phyloP scores from a whole-genome alignment of 805 yeast species.

The Candida insectorum region DNA sequence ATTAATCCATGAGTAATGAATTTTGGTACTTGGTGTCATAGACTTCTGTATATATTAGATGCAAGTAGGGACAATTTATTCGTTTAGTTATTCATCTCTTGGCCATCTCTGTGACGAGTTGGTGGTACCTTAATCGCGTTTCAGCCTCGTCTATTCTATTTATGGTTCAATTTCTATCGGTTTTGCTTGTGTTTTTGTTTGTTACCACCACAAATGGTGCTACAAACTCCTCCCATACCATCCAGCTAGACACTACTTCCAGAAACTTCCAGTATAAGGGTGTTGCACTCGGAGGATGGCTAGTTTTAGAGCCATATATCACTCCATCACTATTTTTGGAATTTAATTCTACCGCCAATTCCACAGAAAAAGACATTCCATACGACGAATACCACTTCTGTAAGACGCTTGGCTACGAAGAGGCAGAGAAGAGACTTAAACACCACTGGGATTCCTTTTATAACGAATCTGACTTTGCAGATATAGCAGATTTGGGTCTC shows the following conservation, averaged over 20 bases:
- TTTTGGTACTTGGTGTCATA: not conserved
- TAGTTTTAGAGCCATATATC: constrained; percentile 67
- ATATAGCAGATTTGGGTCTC: constrained; percentile 51
- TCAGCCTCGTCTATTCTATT: too few species aligned
- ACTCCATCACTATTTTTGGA: constrained; percentile 58
- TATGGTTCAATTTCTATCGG: too few species aligned
- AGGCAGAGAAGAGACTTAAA: constrained; percentile 39
- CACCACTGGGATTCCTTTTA: constrained; percentile 60
- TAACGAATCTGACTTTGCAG: constrained; percentile 54
- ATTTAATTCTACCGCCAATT: constrained; percentile 11
- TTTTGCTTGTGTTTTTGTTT: too few species aligned
- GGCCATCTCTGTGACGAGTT: too few species aligned
- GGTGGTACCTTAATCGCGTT: too few species aligned
- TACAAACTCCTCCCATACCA: too few species aligned
- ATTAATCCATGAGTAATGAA: constrained; percentile 13
- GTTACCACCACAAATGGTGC: too few species aligned
- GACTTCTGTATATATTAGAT: too few species aligned
- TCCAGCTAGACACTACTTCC: constrained; percentile 6
- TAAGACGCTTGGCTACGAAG: constrained; percentile 43
- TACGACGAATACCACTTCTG: constrained; percentile 61
- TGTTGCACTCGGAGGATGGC: constrained; percentile 62
- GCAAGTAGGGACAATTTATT: too few species aligned
- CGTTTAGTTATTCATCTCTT: too few species aligned
- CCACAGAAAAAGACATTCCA: constrained; percentile 36
- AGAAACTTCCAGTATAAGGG: constrained; percentile 16